These are phyloP conservation scores for Mortierella sp. DNA, from an alignment of 371 early-diverging fungal genomes.

Conservation along the genomic window DNA sequence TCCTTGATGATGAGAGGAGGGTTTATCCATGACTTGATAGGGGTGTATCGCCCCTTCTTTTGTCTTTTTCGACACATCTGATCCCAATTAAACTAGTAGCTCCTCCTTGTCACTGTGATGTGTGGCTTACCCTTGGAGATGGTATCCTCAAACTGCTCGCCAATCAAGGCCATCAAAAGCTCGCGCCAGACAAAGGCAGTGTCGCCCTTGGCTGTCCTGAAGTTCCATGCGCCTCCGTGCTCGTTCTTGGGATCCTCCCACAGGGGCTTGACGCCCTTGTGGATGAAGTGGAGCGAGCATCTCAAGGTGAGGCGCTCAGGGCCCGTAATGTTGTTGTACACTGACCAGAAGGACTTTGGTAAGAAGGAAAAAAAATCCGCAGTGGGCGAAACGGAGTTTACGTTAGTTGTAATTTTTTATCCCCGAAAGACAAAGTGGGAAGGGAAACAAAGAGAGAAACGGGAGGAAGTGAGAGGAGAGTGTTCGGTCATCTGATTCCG, in stretches of 20 bases:
- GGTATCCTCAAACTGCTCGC: constrained; percentile 70
- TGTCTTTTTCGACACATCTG: not conserved
- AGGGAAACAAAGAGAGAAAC: not conserved
- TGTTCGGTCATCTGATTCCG: constrained; percentile 17
- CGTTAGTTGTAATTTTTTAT: not conserved
- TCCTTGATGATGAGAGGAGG: not conserved
- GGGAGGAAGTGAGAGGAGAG: not conserved
- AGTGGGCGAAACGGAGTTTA: constrained; percentile 32
- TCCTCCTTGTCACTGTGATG: not conserved
- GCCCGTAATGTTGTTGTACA: constrained; percentile 68
- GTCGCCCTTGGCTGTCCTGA: constrained; percentile 71
- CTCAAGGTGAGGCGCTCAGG: constrained; percentile 65
- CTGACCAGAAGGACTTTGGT: constrained; percentile 65
- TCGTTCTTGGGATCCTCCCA: constrained; percentile 88
- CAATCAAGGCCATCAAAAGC: constrained; percentile 69
- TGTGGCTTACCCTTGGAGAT: constrained; percentile 59
- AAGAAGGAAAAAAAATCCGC: constrained; percentile 24
- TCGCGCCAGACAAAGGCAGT: constrained; percentile 70
- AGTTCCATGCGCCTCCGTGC: constrained; percentile 82
- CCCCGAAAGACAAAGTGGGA: not conserved
- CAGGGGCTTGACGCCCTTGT: constrained; percentile 78
- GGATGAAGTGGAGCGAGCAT: constrained; percentile 75
- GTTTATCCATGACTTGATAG: not conserved
- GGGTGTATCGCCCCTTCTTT: not conserved
- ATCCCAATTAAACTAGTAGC: not conserved